These are phyloP conservation scores for Penicillium bovifimosum DNA, from an alignment of 495 filamentous ascomycete species.

Conservation along the genomic window DNA sequence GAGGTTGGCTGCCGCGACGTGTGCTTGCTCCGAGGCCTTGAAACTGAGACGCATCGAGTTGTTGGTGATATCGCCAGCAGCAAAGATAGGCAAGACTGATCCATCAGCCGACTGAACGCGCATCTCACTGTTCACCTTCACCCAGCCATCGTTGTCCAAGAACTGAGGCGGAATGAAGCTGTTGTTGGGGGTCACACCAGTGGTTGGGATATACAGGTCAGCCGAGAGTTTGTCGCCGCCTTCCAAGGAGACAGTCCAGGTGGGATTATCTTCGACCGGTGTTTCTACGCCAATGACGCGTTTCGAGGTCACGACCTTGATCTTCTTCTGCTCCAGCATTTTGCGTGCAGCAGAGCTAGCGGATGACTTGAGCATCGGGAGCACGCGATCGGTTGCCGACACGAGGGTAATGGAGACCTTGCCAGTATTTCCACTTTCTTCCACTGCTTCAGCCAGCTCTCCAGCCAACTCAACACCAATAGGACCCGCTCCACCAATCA, in stretches of 20 bases:
- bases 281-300: constrained; percentile 14
- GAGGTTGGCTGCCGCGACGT: constrained; percentile 30
- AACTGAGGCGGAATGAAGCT: constrained; percentile 48
- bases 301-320: constrained; percentile 24
- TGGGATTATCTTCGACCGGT: constrained; percentile 5
- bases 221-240: constrained; percentile 38
- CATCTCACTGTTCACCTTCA: constrained; percentile 52
- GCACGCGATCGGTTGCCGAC: constrained; percentile 28
- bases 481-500: constrained; percentile 62
- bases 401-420: constrained; percentile 45
- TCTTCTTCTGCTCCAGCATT: constrained; percentile 19
- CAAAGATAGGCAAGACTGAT: constrained; percentile 24
- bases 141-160: constrained; percentile 46
- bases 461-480: constrained; percentile 61
- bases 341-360: constrained; percentile 24
- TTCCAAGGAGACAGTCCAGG: constrained; percentile 34
- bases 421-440: constrained; percentile 26
- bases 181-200: constrained; percentile 56
- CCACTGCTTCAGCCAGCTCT: constrained; percentile 49
- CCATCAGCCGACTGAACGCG: constrained; percentile 38
- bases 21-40: constrained; percentile 26
- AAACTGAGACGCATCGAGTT: constrained; percentile 26
- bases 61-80: constrained; percentile 37
- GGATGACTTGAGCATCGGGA: constrained; percentile 26
- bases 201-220: constrained; percentile 60